Conservation (phyloP, 1,284 basidiomycete genomes). For the Boletus hoseneyae region DNA sequence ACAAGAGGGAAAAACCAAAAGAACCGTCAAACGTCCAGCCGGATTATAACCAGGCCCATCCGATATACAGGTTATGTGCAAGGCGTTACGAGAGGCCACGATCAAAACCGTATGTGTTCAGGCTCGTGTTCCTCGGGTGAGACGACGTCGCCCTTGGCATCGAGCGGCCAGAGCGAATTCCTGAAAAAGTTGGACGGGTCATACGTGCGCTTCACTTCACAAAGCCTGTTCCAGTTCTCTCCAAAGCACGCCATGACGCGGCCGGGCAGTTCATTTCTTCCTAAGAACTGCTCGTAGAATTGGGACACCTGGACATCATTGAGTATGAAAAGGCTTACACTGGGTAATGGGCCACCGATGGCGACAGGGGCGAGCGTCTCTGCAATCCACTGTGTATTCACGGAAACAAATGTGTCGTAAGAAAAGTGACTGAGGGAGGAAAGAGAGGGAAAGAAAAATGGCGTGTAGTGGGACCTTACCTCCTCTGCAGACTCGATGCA, state of each 20-base stretch:
- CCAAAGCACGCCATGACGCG: constrained; percentile 69
- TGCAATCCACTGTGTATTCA: constrained; percentile 62
- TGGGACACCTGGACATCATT: constrained; percentile 17
- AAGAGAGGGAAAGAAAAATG: background rate
- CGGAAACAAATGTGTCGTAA: background rate
- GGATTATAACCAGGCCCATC: no score
- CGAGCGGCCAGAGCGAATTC: constrained; percentile 75
- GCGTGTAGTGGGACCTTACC: constrained; percentile 34
- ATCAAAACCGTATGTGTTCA: constrained; percentile 38
- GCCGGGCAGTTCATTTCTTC: constrained; percentile 59
- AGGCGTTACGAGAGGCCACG: no score
- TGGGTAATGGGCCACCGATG: constrained; percentile 77
- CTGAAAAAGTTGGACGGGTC: constrained; percentile 74
- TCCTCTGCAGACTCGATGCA: constrained; percentile 80
- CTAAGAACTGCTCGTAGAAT: constrained; percentile 62
- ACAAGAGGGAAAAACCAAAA: no score
- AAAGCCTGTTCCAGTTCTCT: constrained; percentile 67
- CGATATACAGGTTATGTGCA: no score
- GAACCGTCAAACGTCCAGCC: background rate
- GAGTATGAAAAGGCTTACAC: constrained; percentile 50
- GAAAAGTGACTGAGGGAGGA: background rate
- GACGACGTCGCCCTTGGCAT: constrained; percentile 47
- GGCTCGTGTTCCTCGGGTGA: constrained; percentile 56
- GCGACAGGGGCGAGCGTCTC: constrained; percentile 65
- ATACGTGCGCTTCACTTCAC: constrained; percentile 66